Percentiles rank a stretch among this genome's conserved stretches.
phyloP scores from a whole-genome alignment of 345 rosid genomes.

The Dimocarpus longan region DNA sequence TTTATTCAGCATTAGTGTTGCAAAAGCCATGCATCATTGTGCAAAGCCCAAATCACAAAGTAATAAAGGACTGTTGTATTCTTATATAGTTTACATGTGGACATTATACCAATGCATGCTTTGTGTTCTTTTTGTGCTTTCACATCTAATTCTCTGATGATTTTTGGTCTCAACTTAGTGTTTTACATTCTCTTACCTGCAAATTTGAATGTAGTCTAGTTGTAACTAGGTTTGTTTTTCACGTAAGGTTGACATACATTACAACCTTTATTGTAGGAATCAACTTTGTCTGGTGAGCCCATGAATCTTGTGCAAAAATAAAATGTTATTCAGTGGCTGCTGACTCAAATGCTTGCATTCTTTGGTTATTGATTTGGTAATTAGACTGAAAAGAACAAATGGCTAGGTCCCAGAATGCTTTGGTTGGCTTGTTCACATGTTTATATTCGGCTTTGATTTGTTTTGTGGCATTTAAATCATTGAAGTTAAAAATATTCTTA shows the following conservation, averaged over 20 bases:
- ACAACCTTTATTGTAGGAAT: background rate
- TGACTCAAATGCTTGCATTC: background rate
- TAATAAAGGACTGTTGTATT: background rate
- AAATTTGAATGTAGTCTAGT: background rate
- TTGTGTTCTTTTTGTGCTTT: background rate
- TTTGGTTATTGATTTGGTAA: background rate
- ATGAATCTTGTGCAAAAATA: background rate
- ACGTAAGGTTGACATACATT: background rate
- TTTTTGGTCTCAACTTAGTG: background rate
- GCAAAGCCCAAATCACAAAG: background rate
- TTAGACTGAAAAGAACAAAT: slow-evolving; percentile 3
- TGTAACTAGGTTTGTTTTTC: background rate
- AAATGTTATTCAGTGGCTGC: background rate
- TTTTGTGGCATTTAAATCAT: background rate
- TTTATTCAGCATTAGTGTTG: background rate
- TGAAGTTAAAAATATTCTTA: background rate
- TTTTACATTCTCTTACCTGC: background rate
- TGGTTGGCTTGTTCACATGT: background rate
- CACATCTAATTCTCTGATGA: background rate
- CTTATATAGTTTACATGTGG: background rate
- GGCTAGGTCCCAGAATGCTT: background rate
- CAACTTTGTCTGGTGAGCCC: background rate
- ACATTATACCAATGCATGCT: background rate
- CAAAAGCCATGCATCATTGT: background rate
- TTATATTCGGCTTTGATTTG: background rate